phyloP scores from a whole-genome alignment of 441 rosid genomes.

The Jatropha podagrica region DNA sequence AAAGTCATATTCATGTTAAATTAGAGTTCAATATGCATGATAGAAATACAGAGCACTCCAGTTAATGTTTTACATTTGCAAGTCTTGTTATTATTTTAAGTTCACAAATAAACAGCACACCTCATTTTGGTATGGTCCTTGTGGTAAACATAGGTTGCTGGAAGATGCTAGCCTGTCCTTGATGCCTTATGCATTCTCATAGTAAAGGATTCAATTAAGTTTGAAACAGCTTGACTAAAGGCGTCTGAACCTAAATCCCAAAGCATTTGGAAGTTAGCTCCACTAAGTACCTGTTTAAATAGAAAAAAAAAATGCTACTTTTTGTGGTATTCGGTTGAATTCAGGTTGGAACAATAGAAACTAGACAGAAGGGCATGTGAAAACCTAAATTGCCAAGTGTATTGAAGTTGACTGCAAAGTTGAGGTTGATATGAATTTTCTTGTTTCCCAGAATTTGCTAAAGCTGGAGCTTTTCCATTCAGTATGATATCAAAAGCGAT shows the following conservation, averaged over 20 bases:
- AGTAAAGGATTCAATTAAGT: neutral
- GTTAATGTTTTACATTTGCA: neutral
- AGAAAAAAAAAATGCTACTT: too few relatives aligned
- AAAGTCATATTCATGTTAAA: neutral
- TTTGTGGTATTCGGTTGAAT: too few relatives aligned
- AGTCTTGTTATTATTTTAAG: neutral
- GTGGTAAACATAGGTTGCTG: neutral
- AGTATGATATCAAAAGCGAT: neutral
- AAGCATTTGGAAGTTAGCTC: neutral
- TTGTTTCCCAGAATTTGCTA: neutral
- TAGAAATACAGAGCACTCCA: neutral
- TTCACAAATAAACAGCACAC: neutral
- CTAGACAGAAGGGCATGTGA: too few relatives aligned
- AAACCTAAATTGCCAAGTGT: too few relatives aligned
- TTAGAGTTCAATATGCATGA: neutral
- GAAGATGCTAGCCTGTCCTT: neutral
- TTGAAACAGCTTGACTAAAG: neutral
- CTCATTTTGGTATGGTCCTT: too few relatives aligned
- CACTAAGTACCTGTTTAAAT: neutral
- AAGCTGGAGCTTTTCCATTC: neutral
- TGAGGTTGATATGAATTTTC: too few relatives aligned
- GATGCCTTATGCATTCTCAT: neutral
- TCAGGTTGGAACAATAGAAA: too few relatives aligned
- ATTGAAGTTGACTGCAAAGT: too few relatives aligned
- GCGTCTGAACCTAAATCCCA: neutral